Percentiles rank a stretch among this genome's conserved stretches.
Evolutionary conservation across 208 protist species (phyloP).

Genomic region (Wallacemonas sp.): DNA sequence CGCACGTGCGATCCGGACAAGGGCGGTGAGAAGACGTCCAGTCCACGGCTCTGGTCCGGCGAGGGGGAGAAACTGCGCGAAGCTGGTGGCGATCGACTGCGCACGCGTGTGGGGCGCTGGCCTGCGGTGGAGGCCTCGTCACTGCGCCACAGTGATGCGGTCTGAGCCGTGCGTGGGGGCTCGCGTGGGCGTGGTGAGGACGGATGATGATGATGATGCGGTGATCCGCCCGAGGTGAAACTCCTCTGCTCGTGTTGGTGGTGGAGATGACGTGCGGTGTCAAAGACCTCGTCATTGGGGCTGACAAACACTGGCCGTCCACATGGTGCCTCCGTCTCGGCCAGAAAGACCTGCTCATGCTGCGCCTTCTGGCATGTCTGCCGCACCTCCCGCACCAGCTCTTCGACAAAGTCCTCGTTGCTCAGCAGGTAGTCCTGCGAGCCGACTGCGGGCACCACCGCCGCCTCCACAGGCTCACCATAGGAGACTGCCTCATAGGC

Average conservation of each 20-base stretch:
- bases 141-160: too few species aligned
- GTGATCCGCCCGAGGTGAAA: too few species aligned
- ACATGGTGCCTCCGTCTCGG: neutral
- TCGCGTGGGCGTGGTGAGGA: too few species aligned
- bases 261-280: too few species aligned
- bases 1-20: too few species aligned
- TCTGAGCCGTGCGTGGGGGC: too few species aligned
- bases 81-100: conserved; percentile 19
- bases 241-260: too few species aligned
- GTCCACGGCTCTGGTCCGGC: neutral
- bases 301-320: conserved; percentile 12
- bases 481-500: too few species aligned
- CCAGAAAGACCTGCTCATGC: conserved; percentile 4
- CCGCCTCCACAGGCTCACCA: too few species aligned
- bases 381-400: conserved; percentile 15
- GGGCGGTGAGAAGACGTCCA: neutral
- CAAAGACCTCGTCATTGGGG: neutral
- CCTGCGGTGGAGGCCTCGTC: too few species aligned
- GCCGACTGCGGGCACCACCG: neutral
- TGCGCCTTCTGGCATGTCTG: conserved; percentile 15
- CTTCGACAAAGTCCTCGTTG: conserved; percentile 21
- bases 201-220: too few species aligned
- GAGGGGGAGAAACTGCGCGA: conserved; percentile 6
- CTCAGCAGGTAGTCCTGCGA: conserved; percentile 11
- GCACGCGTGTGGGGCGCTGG: conserved; percentile 9